A percentile compares a stretch with the other conserved stretches of the same genome.
Evolutionary conservation across 2,329 filamentous ascomycete genomes (phyloP).

Genomic region (Hymenoscyphus linearis): DNA sequence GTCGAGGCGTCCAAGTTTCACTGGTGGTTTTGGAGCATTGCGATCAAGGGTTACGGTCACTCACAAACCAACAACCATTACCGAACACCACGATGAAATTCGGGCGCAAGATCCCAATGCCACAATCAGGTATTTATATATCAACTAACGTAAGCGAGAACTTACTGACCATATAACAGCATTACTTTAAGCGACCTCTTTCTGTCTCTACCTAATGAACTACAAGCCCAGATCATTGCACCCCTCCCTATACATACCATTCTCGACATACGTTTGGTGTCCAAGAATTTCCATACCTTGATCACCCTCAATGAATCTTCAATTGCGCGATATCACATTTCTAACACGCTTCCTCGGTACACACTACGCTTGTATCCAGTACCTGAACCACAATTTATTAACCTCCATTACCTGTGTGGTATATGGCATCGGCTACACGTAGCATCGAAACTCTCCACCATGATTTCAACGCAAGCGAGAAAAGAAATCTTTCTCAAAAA

Average conservation of each 20-base stretch:
- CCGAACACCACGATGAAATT: slow-evolving; percentile 27
- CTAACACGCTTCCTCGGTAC: slow-evolving; percentile 55
- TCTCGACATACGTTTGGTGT: slow-evolving; percentile 53
- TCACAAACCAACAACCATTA: slow-evolving; percentile 26
- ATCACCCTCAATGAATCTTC: slow-evolving; percentile 55
- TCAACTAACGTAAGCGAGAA: neutral
- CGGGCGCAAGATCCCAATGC: slow-evolving; percentile 23
- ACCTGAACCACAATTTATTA: slow-evolving; percentile 43
- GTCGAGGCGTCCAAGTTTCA: slow-evolving; percentile 30
- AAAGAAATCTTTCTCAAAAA: slow-evolving; percentile 59
- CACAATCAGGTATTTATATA: slow-evolving; percentile 19
- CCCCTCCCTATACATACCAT: slow-evolving; percentile 55
- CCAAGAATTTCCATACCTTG: slow-evolving; percentile 53
- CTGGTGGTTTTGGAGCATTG: slow-evolving; percentile 29
- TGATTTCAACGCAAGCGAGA: slow-evolving; percentile 60
- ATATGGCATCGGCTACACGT: slow-evolving; percentile 63
- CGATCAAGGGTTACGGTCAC: slow-evolving; percentile 28
- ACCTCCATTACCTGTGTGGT: slow-evolving; percentile 56
- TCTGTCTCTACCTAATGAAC: slow-evolving; percentile 51
- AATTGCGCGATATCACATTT: slow-evolving; percentile 56
- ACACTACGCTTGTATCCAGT: slow-evolving; percentile 54
- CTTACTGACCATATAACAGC: slow-evolving; percentile 17
- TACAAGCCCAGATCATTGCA: slow-evolving; percentile 58
- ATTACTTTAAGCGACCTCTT: slow-evolving; percentile 53
- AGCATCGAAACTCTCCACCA: slow-evolving; percentile 54